Evolutionary conservation across 73 alveolate genomes (phyloP).

Genomic region (Paramecium bursaria): DNA sequence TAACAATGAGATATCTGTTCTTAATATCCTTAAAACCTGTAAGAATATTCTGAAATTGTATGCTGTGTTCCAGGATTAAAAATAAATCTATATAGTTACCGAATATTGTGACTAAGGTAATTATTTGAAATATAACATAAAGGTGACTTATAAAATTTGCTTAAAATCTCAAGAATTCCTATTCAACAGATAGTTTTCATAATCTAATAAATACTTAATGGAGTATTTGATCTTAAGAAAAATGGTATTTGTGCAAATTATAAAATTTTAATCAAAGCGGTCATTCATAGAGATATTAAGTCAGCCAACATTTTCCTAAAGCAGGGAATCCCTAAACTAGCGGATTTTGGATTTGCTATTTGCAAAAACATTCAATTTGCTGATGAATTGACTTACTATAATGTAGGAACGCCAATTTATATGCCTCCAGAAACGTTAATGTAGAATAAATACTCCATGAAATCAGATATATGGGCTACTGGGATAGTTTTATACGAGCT

Average conservation of each 20-base stretch:
- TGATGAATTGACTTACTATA: conserved; percentile 58
- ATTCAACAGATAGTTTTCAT: conserved; percentile 38
- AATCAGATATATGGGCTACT: conserved; percentile 84
- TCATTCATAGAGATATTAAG: conserved; percentile 75
- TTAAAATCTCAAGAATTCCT: not conserved
- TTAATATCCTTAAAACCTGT: not conserved
- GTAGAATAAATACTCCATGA: conserved; percentile 79
- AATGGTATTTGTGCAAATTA: conserved; percentile 49
- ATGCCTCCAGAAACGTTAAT: conserved; percentile 84
- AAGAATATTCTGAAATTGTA: conserved; percentile 40
- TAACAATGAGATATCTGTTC: conserved; percentile 50
- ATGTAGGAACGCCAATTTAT: conserved; percentile 89
- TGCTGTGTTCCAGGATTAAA: conserved; percentile 55
- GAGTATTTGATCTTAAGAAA: conserved; percentile 37
- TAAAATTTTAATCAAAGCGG: not conserved
- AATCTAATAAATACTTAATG: conserved; percentile 42
- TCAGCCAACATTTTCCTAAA: conserved; percentile 67
- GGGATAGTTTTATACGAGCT: conserved; percentile 87
- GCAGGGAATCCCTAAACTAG: conserved; percentile 64
- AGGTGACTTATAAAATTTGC: conserved; percentile 34
- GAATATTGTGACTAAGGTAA: conserved; percentile 68
- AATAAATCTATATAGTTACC: conserved; percentile 47
- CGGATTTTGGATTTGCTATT: conserved; percentile 70
- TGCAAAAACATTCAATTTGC: conserved; percentile 45
- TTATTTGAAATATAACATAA: not conserved